phyloP scores from a whole-genome alignment of 2,329 filamentous ascomycete genomes.

The Aspergillus fischeri region DNA sequence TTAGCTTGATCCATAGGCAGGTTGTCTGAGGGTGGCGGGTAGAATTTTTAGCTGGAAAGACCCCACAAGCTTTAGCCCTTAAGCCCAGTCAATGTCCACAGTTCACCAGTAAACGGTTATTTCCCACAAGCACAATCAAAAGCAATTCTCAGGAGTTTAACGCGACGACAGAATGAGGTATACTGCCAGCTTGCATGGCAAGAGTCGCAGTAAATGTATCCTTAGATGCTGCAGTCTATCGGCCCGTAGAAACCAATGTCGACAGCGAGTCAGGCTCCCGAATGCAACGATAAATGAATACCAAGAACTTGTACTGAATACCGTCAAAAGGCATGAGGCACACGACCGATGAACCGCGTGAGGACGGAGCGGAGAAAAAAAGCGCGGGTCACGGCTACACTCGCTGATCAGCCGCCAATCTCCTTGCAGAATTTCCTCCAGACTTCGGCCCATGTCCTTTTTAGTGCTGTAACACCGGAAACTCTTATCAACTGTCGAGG shows the following conservation, averaged over 20 bases:
- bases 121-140: neutral
- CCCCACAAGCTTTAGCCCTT: neutral
- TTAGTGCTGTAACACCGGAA: neutral
- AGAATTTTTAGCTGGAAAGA: neutral
- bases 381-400: neutral
- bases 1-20: neutral
- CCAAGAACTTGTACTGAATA: neutral
- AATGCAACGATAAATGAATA: neutral
- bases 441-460: neutral
- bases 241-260: neutral
- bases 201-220: neutral
- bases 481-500: neutral
- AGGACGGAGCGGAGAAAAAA: constrained; percentile 1
- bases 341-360: neutral
- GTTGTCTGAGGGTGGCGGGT: too few species aligned
- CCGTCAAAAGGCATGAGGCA: neutral
- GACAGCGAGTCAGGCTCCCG: neutral
- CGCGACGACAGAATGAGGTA: neutral
- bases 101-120: neutral
- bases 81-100: too few species aligned
- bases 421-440: neutral
- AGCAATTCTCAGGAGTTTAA: neutral
- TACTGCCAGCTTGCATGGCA: neutral
- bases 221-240: neutral
- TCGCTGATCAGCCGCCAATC: constrained; percentile 5